Percentiles rank a stretch among this genome's conserved stretches.
Conservation (phyloP, 1,139 yeast genomes). For the Tardiomyces blankii region DNA sequence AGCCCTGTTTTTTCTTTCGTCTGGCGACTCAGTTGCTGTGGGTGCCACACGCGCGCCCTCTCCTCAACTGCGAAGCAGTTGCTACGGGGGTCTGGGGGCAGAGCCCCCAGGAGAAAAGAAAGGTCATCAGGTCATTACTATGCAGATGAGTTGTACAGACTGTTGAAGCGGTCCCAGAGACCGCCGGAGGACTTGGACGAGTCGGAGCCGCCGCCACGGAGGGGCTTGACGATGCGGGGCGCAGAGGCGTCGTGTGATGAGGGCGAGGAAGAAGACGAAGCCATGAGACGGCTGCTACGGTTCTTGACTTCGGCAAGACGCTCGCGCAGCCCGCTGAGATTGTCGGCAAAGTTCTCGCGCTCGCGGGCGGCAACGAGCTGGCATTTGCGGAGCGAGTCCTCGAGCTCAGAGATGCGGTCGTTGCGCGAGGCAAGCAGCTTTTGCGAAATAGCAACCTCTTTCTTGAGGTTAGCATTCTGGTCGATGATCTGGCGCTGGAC, state of each 20-base stretch:
- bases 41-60: too few relatives aligned
- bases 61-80: too few relatives aligned
- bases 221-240: slow-evolving; percentile 50
- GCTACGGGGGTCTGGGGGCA: too few relatives aligned
- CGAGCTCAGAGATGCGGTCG: slow-evolving; percentile 46
- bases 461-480: slow-evolving; percentile 34
- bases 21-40: too few relatives aligned
- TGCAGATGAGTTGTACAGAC: background rate
- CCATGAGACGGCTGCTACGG: background rate
- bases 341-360: slow-evolving; percentile 42
- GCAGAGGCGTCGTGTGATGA: slow-evolving; percentile 2
- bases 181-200: background rate
- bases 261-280: slow-evolving; percentile 5
- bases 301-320: slow-evolving; percentile 26
- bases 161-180: slow-evolving; percentile 9
- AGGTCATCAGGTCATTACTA: background rate
- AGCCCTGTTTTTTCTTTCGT: too few relatives aligned
- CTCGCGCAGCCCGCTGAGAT: slow-evolving; percentile 35
- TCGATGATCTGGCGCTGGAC: slow-evolving; percentile 35
- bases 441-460: slow-evolving; percentile 42
- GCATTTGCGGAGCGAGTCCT: slow-evolving; percentile 40
- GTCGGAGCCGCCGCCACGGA: slow-evolving; percentile 40
- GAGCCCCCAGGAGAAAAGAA: background rate
- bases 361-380: slow-evolving; percentile 41
- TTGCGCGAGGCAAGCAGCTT: slow-evolving; percentile 51